Conservation (phyloP, 2,329 filamentous ascomycete species). For the Colletotrichum sp. region DNA sequence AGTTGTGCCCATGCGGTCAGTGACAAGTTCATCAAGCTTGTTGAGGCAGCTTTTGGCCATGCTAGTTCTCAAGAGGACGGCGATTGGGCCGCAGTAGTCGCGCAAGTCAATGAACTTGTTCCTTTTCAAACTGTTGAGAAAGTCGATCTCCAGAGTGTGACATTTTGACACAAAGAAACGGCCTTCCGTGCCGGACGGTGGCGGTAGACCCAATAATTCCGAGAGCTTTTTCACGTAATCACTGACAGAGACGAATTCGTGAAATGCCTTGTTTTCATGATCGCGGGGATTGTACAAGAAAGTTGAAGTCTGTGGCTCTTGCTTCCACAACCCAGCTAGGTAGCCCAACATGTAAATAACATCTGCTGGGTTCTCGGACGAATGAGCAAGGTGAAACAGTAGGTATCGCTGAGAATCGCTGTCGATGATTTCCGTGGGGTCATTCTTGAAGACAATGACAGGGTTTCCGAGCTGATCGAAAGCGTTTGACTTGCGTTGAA, state of each 20-base stretch:
- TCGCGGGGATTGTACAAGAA: not conserved
- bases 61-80: not conserved
- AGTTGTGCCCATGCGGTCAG: not conserved
- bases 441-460: not conserved
- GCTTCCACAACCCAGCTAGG: not conserved
- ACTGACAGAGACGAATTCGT: not conserved
- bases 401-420: not conserved
- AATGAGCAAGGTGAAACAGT: not conserved
- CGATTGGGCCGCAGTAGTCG: not conserved
- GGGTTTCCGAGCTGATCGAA: not conserved
- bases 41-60: not conserved
- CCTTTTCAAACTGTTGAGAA: not conserved
- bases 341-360: not conserved
- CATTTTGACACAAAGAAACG: not conserved
- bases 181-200: not conserved
- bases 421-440: not conserved
- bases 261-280: not conserved
- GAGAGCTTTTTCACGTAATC: not conserved
- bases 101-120: not conserved
- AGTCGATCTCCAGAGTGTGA: not conserved
- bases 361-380: not conserved
- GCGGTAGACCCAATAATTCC: not conserved
- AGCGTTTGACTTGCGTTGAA: too few species aligned
- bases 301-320: not conserved
- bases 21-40: not conserved